Percentiles rank a stretch among this genome's conserved stretches.
phyloP scores from a whole-genome alignment of 176 grass and related monocot genomes.

The Musa troglodytarum region DNA sequence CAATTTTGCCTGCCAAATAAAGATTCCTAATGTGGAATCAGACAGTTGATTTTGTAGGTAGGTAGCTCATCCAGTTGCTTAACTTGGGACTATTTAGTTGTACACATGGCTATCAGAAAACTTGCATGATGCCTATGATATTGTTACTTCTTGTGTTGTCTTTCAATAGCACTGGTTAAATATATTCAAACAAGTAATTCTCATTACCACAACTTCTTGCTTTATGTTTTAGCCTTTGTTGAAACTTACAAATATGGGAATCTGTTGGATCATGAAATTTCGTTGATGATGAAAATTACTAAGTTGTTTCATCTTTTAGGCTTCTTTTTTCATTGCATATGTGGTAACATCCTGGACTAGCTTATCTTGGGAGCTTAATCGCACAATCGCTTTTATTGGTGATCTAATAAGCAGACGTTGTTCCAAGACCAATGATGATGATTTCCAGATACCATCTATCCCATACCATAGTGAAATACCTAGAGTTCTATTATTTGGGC shows the following conservation, averaged over 20 bases:
- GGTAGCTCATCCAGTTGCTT: too few species aligned
- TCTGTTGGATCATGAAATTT: neutral
- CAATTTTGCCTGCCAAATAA: too few species aligned
- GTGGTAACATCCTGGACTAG: slow-evolving; percentile 94
- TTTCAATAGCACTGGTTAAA: too few species aligned
- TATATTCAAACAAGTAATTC: too few species aligned
- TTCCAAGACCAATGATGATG: slow-evolving; percentile 46
- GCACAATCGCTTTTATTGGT: slow-evolving; percentile 35
- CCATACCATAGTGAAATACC: slow-evolving; percentile 92
- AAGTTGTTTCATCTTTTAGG: slow-evolving; percentile 35
- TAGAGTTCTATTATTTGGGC: slow-evolving; percentile 74
- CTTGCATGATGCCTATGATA: too few species aligned
- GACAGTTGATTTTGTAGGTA: too few species aligned
- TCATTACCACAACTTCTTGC: too few species aligned
- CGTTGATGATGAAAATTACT: slow-evolving; percentile 14
- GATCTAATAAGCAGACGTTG: slow-evolving; percentile 43
- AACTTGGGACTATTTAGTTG: too few species aligned
- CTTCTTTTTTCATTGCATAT: slow-evolving; percentile 91
- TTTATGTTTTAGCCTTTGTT: too few species aligned
- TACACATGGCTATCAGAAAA: too few species aligned
- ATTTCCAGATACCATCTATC: slow-evolving; percentile 55
- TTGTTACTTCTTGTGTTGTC: too few species aligned
- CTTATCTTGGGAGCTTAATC: slow-evolving; percentile 73
- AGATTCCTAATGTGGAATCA: too few species aligned
- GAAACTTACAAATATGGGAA: neutral